Percentiles rank a stretch among this genome's conserved stretches.
Evolutionary conservation across 179 eudicot genomes (phyloP).

Genomic region (Spinacia oleracea): DNA sequence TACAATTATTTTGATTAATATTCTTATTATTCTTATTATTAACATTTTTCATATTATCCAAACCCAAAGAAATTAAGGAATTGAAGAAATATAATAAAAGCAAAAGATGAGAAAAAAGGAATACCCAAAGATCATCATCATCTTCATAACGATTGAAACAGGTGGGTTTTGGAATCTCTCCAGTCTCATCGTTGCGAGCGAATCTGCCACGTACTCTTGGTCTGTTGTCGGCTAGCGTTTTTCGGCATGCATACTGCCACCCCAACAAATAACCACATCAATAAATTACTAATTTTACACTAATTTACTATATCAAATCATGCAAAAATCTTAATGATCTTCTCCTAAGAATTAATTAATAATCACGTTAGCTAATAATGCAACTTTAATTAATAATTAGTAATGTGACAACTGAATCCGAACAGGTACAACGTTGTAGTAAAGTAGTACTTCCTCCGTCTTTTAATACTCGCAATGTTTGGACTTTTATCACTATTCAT

Average conservation of each 20-base stretch:
- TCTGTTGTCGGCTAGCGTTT: conserved; percentile 90
- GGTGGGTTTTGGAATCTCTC: conserved; percentile 56
- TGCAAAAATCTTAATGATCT: not conserved
- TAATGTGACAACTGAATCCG: not conserved
- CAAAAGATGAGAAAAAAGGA: not conserved
- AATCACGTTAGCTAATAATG: not conserved
- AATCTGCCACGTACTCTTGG: conserved; percentile 96
- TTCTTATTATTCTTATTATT: not conserved
- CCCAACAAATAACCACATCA: too few relatives aligned
- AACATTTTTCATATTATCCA: conserved; percentile 2
- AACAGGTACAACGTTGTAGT: not conserved
- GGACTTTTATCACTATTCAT: too few relatives aligned
- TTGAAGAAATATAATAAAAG: not conserved
- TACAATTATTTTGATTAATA: not conserved
- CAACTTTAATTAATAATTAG: too few relatives aligned
- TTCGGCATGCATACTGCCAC: conserved; percentile 85
- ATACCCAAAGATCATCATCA: conserved; percentile 80
- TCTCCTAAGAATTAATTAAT: too few relatives aligned
- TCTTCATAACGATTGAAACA: conserved; percentile 55
- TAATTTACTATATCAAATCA: not conserved
- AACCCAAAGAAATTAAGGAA: not conserved
- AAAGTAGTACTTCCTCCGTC: too few relatives aligned
- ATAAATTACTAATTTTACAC: not conserved
- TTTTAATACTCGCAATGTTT: too few relatives aligned
- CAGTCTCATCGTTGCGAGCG: conserved; percentile 84